Evolutionary conservation across 2,329 filamentous ascomycete genomes (phyloP).

Genomic region (Periconia digitata): DNA sequence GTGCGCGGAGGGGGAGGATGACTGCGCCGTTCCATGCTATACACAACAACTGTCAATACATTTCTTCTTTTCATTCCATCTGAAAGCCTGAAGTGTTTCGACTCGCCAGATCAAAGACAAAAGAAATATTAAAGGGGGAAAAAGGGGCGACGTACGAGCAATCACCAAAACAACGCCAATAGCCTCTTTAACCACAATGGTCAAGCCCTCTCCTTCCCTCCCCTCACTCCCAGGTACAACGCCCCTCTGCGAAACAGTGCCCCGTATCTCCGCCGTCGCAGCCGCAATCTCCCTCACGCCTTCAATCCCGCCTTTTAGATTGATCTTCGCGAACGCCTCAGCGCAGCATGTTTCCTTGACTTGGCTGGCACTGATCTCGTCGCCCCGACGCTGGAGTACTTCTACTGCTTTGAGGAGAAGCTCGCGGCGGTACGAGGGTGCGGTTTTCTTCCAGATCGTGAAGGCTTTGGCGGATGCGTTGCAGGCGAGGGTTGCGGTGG

Average conservation of each 20-base stretch:
- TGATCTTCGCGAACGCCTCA: slow-evolving; percentile 39
- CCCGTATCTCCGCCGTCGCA: slow-evolving; percentile 24
- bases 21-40: slow-evolving; percentile 53
- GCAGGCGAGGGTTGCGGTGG: slow-evolving; percentile 56
- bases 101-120: too few species aligned
- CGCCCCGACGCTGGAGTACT: slow-evolving; percentile 58
- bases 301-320: slow-evolving; percentile 36
- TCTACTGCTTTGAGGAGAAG: slow-evolving; percentile 69
- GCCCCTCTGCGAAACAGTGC: slow-evolving; percentile 49
- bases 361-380: slow-evolving; percentile 64
- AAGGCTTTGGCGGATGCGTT: slow-evolving; percentile 65
- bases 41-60: slow-evolving; percentile 2
- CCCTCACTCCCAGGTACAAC: slow-evolving; percentile 27
- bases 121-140: too few species aligned
- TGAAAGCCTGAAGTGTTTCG: too few species aligned
- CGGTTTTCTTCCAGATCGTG: slow-evolving; percentile 65
- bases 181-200: slow-evolving; percentile 69
- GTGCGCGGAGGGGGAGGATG: slow-evolving; percentile 39
- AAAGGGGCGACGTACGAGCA: slow-evolving; percentile 74
- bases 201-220: slow-evolving; percentile 46
- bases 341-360: slow-evolving; percentile 56
- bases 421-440: slow-evolving; percentile 63
- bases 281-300: slow-evolving; percentile 53
- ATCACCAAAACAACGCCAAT: slow-evolving; percentile 76
- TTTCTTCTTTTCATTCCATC: too few species aligned